A percentile compares a stretch with the other conserved stretches of the same genome.
These are phyloP conservation scores for Debaryomyces subglobosus DNA, from an alignment of 1,139 yeast genomes.

Conservation along the genomic window DNA sequence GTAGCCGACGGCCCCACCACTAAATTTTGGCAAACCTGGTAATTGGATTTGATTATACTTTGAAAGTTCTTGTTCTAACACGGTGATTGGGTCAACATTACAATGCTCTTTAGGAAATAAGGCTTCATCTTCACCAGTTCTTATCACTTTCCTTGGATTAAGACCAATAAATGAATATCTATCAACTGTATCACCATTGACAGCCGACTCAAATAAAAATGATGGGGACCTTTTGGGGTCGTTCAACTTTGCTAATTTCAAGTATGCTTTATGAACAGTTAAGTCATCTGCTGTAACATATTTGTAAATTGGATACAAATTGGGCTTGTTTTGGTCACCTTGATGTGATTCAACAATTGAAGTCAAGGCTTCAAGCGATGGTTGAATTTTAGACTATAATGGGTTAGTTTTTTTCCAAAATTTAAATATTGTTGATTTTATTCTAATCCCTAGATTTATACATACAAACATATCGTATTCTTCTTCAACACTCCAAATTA, in stretches of 20 bases:
- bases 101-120: constrained; percentile 36
- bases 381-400: constrained; percentile 53
- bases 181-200: constrained; percentile 85
- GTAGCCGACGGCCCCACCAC: constrained; percentile 97
- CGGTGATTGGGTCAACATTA: constrained; percentile 72
- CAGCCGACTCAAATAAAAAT: constrained; percentile 85
- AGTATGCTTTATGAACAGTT: constrained; percentile 88
- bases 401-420: constrained; percentile 16
- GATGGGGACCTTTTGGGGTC: constrained; percentile 62
- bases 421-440: background rate
- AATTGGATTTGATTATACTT: constrained; percentile 67
- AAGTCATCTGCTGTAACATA: constrained; percentile 74
- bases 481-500: background rate
- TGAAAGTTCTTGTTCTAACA: constrained; percentile 73
- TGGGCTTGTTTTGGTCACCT: constrained; percentile 37
- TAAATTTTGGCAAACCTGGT: constrained; percentile 80
- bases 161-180: constrained; percentile 91
- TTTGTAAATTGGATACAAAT: constrained; percentile 79
- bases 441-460: constrained; percentile 1
- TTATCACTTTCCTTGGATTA: constrained; percentile 76
- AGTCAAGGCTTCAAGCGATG: constrained; percentile 55
- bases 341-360: constrained; percentile 47
- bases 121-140: constrained; percentile 62
- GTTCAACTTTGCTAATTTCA: constrained; percentile 77
- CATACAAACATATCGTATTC: constrained; percentile 15